Conservation (phyloP, 768 basidiomycete species). For the Boletus subcaerulescens region DNA sequence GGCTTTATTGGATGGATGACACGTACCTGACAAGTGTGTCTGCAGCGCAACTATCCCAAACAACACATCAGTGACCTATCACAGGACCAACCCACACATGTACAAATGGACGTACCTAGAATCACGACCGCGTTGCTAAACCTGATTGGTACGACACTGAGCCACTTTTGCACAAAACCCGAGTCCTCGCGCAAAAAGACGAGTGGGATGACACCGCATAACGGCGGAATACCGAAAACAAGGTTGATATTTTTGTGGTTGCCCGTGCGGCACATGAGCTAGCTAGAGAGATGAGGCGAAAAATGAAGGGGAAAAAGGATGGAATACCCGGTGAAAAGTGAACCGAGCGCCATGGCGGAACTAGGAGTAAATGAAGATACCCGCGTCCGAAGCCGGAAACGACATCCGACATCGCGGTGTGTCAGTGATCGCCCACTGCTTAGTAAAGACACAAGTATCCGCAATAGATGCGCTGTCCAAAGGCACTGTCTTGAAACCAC, state of each 20-base stretch:
- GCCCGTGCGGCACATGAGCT: constrained; percentile 51
- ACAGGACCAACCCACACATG: background rate
- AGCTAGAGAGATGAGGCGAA: constrained; percentile 19
- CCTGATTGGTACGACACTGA: constrained; percentile 12
- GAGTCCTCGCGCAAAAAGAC: constrained; percentile 24
- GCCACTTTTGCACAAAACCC: constrained; percentile 19
- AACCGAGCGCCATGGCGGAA: constrained; percentile 46
- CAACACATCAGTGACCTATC: background rate
- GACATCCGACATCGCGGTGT: background rate
- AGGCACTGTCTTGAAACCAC: constrained; percentile 81
- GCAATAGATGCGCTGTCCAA: constrained; percentile 65
- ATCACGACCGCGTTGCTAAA: constrained; percentile 8
- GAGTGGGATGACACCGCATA: constrained; percentile 41
- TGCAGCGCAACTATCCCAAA: background rate
- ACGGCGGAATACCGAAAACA: constrained; percentile 47
- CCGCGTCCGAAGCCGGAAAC: background rate
- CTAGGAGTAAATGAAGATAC: constrained; percentile 45
- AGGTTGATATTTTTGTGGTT: constrained; percentile 47
- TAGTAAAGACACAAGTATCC: constrained; percentile 33
- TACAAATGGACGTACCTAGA: background rate
- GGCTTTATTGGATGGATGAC: no score
- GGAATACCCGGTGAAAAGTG: constrained; percentile 46
- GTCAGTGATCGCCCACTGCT: background rate
- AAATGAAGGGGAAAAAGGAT: background rate
- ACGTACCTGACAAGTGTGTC: background rate